phyloP scores from a whole-genome alignment of 2,329 filamentous ascomycete species.

The Fusarium coicis region DNA sequence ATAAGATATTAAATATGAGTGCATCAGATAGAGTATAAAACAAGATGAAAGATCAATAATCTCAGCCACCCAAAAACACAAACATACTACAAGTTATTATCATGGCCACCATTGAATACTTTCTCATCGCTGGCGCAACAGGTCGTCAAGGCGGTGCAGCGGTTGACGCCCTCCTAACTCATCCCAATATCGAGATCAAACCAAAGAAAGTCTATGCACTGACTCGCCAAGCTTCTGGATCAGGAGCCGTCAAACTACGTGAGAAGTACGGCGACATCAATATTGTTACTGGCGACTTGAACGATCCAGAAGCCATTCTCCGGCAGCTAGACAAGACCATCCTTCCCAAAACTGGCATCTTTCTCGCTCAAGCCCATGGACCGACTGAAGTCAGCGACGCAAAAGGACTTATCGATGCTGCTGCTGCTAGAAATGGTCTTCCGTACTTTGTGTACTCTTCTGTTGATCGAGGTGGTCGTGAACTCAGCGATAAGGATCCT shows the following conservation, averaged over 20 bases:
- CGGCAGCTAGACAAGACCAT: slow-evolving; percentile 27
- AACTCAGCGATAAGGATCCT: slow-evolving; percentile 57
- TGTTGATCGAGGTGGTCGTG: slow-evolving; percentile 71
- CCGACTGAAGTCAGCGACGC: slow-evolving; percentile 58
- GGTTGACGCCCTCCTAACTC: slow-evolving; percentile 40
- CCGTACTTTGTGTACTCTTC: slow-evolving; percentile 70
- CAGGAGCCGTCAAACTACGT: slow-evolving; percentile 51
- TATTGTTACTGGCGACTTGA: slow-evolving; percentile 66
- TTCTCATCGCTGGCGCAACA: slow-evolving; percentile 45
- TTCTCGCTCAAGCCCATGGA: slow-evolving; percentile 48
- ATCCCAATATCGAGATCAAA: slow-evolving; percentile 57
- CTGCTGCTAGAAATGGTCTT: slow-evolving; percentile 59
- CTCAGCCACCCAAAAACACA: no score
- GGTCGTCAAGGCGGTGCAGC: slow-evolving; percentile 47
- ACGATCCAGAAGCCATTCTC: slow-evolving; percentile 61
- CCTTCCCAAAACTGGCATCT: slow-evolving; percentile 29
- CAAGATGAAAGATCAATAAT: not conserved
- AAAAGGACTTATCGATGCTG: slow-evolving; percentile 62
- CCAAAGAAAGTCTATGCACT: slow-evolving; percentile 54
- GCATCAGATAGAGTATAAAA: not conserved
- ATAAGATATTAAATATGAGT: not conserved
- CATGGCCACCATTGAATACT: slow-evolving; percentile 22
- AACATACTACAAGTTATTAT: no score
- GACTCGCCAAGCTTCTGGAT: slow-evolving; percentile 59
- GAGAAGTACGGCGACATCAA: slow-evolving; percentile 56